Base-by-base conservation (phyloP, 164 flowering plant genomes). In the Paratinospora sagittata region DNA sequence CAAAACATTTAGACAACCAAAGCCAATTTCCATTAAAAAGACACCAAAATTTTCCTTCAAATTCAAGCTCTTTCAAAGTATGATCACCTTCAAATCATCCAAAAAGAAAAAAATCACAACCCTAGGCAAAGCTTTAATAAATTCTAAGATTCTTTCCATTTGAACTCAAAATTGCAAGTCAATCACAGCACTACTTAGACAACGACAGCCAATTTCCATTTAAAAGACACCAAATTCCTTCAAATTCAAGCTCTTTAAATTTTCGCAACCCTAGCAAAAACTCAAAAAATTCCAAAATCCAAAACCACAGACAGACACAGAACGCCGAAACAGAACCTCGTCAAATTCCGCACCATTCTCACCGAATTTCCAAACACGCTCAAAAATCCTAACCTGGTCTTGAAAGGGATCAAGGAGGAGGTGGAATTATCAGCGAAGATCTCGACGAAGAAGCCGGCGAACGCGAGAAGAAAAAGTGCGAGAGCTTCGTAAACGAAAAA, bases 391-490 rank as follows among this genome's bases (percentile, higher is more conserved):
- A 1, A 86, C 97, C 97, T 88, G 77, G 88, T 80, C 21, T 78
- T 81, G 77, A 88, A 84, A 27, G 17, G 79, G 63, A 57, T 13
- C 27, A 81, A 69, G 37, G 77, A 65, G 24, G 77, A 65, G n/a
- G 21, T 3, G 19, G 85, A 79, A 23, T 39, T 41, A 17, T 90
- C 96, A 65, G 73, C 78, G 64, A 71, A 80, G 79, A 90, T 82
- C 78, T 92, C 97, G 74, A 89, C 72, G 75, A 49, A 73, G 73
- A 90, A 79, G 19, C 86, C 87, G 71, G 79, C 78, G 55, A 87
- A 61, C 30, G 85, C 76, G 68, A 92, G 89, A 68, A 90, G 78
- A 27, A 68, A 78, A 70, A 90, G 85, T 45, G 84, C 78, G 65
- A 85, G 37, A 30, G 82, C 83, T 65, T 88, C 86, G 66, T 21